Evolutionary conservation across 306 rosid species (phyloP).

Genomic region (Cotoneaster glaucophyllus): DNA sequence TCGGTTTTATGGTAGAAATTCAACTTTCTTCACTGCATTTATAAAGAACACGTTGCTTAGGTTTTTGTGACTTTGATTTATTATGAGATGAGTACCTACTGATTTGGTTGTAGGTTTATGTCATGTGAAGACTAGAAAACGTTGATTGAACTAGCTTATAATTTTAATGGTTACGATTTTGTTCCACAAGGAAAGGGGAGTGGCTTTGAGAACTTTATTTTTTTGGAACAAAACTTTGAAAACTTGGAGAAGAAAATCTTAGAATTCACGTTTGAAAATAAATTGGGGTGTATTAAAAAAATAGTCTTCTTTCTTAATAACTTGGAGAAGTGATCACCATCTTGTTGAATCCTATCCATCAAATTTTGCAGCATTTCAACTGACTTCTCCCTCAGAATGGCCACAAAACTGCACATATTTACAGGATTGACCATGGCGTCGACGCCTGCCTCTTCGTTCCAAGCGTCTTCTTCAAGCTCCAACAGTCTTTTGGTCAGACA

Average conservation of each 20-base stretch:
- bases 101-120: conserved; percentile 71
- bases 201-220: too few relatives aligned
- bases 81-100: conserved; percentile 55
- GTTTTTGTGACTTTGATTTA: conserved; percentile 76
- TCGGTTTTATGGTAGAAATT: too few relatives aligned
- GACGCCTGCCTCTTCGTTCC: conserved; percentile 40
- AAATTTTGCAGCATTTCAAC: not conserved
- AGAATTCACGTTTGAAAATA: too few relatives aligned
- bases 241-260: too few relatives aligned
- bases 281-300: too few relatives aligned
- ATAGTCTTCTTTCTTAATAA: too few relatives aligned
- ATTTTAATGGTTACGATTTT: too few relatives aligned
- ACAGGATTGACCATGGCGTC: conserved; percentile 44
- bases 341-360: not conserved
- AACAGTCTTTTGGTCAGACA: conserved; percentile 30
- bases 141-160: too few relatives aligned
- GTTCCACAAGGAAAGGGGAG: too few relatives aligned
- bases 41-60: conserved; percentile 73
- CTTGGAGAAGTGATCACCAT: not conserved
- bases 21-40: conserved; percentile 27
- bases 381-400: conserved; percentile 37
- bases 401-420: conserved; percentile 54
- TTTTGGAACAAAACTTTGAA: too few relatives aligned
- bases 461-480: conserved; percentile 42
- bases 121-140: not conserved